These are phyloP conservation scores for Yamadazyma mexicana DNA, from an alignment of 1,139 yeast species.

Conservation along the genomic window DNA sequence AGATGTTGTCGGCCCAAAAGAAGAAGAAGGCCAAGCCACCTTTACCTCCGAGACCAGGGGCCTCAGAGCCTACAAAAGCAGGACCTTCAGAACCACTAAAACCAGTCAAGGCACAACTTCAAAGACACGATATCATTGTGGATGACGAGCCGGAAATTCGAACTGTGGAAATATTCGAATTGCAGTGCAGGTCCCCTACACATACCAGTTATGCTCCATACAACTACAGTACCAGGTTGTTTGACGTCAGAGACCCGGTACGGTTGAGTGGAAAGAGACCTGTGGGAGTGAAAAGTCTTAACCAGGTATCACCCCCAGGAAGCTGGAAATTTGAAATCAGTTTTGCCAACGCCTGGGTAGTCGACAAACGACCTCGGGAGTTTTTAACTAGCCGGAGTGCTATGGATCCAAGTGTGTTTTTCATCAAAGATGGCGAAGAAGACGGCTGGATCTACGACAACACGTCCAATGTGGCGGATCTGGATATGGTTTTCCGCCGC, in stretches of 20 bases:
- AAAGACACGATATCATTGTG: slow-evolving; percentile 5
- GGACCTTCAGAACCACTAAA: background rate
- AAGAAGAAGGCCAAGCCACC: slow-evolving; percentile 10
- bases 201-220: slow-evolving; percentile 56
- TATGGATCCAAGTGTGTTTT: slow-evolving; percentile 19
- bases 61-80: background rate
- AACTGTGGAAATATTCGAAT: slow-evolving; percentile 72
- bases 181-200: slow-evolving; percentile 65
- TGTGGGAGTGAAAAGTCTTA: slow-evolving; percentile 57
- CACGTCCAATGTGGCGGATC: slow-evolving; percentile 20
- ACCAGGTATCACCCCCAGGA: slow-evolving; percentile 63
- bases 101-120: slow-evolving; percentile 7
- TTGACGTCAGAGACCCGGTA: slow-evolving; percentile 49
- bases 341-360: slow-evolving; percentile 61
- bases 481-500: slow-evolving; percentile 49
- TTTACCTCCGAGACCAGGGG: slow-evolving; percentile 11
- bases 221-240: slow-evolving; percentile 40
- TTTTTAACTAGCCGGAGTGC: slow-evolving; percentile 57
- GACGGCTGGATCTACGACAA: slow-evolving; percentile 48
- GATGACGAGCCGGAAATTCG: slow-evolving; percentile 67
- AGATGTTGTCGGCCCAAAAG: slow-evolving; percentile 17
- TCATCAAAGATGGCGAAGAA: slow-evolving; percentile 37
- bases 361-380: slow-evolving; percentile 51
- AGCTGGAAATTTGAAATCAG: slow-evolving; percentile 72
- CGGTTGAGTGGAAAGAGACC: slow-evolving; percentile 65